Evolutionary conservation across 83 land plant genomes (phyloP), one percentile per base, ranked within the genome.

Genomic region (Picea mariana): DNA sequence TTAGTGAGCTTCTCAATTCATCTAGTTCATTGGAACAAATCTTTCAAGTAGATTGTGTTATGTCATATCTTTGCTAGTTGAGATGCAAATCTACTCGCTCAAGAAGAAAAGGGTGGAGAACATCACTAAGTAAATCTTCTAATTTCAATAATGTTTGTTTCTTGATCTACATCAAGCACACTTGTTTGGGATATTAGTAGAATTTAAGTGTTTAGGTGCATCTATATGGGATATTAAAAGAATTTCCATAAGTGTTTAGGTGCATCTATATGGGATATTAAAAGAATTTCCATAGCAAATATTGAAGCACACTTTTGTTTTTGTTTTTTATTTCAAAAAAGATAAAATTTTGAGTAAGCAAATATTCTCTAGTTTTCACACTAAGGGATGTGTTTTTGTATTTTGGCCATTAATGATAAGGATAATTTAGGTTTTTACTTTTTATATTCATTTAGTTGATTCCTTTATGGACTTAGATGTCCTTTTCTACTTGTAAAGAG

Each of bases 1-100:
- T 34, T 34, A 34, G 38, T 34, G 38, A 34, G 38, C 2, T 34
- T 1, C 77, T n/a, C 59, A 38, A 49, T 20, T 21, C 47, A n/a
- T 75, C 23, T 75, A 24, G 24, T 75, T 75, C 49, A 75, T 75
- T 75, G 21, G 49, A 40, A 9, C 58, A 21, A 47, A 75, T 75
- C 23, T 44, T 71, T 71, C 18, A 38, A 44, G 75, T 42, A 38
- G 49, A 31, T 69, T 69, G 75, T 40, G 20, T 71, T 9, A 40
- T 3, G 9, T 71, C 42, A 40, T 71, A 44, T 40, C n/a, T 38
- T 49, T 18, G 44, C 49, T 21, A 40, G 40, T 3, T 75, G 77
- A 44, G 58, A 44, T 75, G 58, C 24, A 47, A 12, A 44, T 13
- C 27, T 75, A 12, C 27, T 18, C 9, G 17, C 21, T 71, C 3